Conservation (phyloP, 441 rosid species). For the Adansonia gregorii region DNA sequence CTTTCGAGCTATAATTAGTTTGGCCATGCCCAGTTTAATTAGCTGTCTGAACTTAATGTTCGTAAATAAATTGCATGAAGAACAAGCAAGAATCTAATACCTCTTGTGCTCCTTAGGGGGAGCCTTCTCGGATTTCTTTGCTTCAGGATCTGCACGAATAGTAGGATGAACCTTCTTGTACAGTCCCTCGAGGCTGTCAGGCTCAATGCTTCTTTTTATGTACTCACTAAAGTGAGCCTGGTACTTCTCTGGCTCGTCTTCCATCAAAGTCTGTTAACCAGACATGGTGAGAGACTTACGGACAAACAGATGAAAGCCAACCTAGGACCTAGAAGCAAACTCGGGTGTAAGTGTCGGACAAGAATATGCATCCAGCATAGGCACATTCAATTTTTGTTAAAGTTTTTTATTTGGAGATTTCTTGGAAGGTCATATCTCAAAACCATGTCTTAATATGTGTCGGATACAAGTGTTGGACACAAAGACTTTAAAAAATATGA, state of each 20-base stretch:
- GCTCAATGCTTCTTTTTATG: constrained; percentile 62
- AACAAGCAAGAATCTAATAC: constrained; percentile 35
- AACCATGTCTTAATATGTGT: no score
- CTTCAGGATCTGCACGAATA: constrained; percentile 70
- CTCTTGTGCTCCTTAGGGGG: constrained; percentile 71
- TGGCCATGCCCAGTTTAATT: background rate
- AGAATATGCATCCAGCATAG: no score
- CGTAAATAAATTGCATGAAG: background rate
- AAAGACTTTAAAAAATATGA: no score
- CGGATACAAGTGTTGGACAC: no score
- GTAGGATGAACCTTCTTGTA: constrained; percentile 85
- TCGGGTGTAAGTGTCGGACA: no score
- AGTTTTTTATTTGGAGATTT: no score
- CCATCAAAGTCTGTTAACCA: constrained; percentile 50
- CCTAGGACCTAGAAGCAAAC: background rate
- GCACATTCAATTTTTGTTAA: no score
- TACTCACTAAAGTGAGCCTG: constrained; percentile 76
- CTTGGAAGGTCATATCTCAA: no score
- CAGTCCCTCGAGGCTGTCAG: constrained; percentile 66
- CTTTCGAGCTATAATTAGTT: background rate
- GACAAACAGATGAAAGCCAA: background rate
- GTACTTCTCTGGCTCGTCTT: constrained; percentile 87
- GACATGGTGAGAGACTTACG: constrained; percentile 9
- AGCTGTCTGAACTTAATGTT: background rate
- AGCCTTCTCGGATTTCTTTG: constrained; percentile 61